Base-by-base conservation (phyloP, 2,329 filamentous ascomycete genomes). In the Didymella exigua region DNA sequence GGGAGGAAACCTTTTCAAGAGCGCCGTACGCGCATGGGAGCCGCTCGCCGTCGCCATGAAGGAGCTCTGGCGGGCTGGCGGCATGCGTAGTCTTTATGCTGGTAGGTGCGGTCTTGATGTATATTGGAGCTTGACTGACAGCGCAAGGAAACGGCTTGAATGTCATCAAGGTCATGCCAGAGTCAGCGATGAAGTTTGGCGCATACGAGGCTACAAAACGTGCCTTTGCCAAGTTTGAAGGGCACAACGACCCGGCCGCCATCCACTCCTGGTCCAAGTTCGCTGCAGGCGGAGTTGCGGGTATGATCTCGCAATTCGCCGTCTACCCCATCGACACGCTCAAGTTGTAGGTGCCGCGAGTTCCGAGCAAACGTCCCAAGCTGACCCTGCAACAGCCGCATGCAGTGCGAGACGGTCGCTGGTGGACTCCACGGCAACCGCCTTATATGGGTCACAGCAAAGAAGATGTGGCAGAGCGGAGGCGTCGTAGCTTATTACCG, bases 111-210 rank as follows among this genome's bases (percentile, higher is more conserved):
- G 5, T 26, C 10, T 5, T 27, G 19, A 23, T 3, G 1, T 6
- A 5, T 5, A 5, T 23, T 18, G 21, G 4, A 16, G 13, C 40
- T 26, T 49, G 16, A 27, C 60, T 41, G 50, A 72, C 51, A 18
- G 9, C 23, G 19, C 7, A 65, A 96, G 93, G 95, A 31, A 99
- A 99, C 70, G 95, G 95, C 3, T 81, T 99, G 65, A 99, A 99
- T 66, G 92, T 99, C 2, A 76, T 97, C 69, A 99, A 99, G 76
- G 95, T 99, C 57, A 96, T 98, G 91, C 95, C 95, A 0, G 95
- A 99, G 78, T 97, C 93, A 24, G 93, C 95, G 23, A 96, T 99
- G 72, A 96, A 97, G 76, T 99, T 99, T 74, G 95, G 95, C 56
- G 93, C 93, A 18, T 99, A 97, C 71, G 95, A 99, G 79, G 92